Evolutionary conservation across 2,329 filamentous ascomycete genomes (phyloP), one percentile per base, ranked within the genome.

Genomic region (Xylaria arbuscula): DNA sequence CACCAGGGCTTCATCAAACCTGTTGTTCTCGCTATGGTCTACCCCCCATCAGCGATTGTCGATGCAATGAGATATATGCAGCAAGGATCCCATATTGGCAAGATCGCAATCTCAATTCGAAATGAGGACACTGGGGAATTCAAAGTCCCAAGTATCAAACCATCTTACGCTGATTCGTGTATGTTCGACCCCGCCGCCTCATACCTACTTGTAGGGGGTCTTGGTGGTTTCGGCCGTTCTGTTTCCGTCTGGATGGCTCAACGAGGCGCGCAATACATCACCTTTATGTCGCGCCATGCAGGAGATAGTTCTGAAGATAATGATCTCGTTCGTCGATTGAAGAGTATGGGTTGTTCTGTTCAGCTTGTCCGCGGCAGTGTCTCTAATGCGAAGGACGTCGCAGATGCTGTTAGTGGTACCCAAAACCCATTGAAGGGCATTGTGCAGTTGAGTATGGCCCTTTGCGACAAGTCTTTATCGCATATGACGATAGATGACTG

Each of bases 401-500:
- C 8, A 6, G 4, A 7, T 8, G 47, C 19, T 22, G 19, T 50
- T 15, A 11, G 36, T 22, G 50, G 28, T 6, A n/a, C 48, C 22
- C 4, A 15, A 0, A 36, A 10, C 1, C 60, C 60, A 1, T 3
- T 62, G 1, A 63, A 32, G 7, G 69, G 60, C 5, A 15, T 62
- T n/a, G 17, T 62, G 0, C 50, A 62, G 7, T 10, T 55, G n/a
- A 22, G 7, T 6, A 62, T 54, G 58, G 58, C 53, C 2, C 36
- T 62, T 3, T 36, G 47, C 6, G 59, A 62, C 19, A 19, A 54
- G 40, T 34, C 19, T 22, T 48, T 59, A 17, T 10, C 15, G 7
- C 9, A 32, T 4, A 83, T 84, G 79, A 78, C 68, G 1, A 72
- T 76, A 36, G 70, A 77, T 0, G 74, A 79, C 7, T 82, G 79